Base-by-base conservation (phyloP, 768 basidiomycete species). In the Russula ochroleuca region DNA sequence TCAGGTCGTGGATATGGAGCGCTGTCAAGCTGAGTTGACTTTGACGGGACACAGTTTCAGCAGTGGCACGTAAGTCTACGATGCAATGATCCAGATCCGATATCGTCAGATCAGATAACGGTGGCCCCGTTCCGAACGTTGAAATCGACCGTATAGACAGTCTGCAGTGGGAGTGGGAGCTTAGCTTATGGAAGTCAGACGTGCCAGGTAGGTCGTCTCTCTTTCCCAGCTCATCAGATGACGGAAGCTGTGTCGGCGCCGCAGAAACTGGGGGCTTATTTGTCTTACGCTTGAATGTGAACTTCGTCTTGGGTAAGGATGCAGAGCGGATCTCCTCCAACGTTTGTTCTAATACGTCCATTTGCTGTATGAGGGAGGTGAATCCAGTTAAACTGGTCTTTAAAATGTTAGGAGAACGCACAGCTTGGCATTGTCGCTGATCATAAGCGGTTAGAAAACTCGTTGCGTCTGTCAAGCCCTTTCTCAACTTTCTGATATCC, bases 401-500 rank as follows among this genome's bases (percentile, higher is more conserved):
- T 47, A 23, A 14, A 58, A 19, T 17, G 47, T 9, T 37, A 59
- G 37, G 25, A 49, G 57, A 28, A 77, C 84, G 59, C 68, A 90
- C 90, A 69, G 77, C 74, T 72, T 88, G 87, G 70, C 80, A 87
- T 69, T 85, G 85, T 59, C 85, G 80, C 70, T 88, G 90, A 72
- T 91, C 88, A 70, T 90, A 90, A 43, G 80, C 77, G 5, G 90
- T 86, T 50, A 93, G 75, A 62, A 80, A 83, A 8, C 80, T 80
- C 10, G 82, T 83, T 6, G 86, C 88, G 70, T 85, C 87, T 7
- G 79, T 76, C 19, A 92, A 78, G 25, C 77, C 77, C 69, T 86
- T 92, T 49, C 83, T 78, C 49, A 90, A 72, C 63, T 81, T 83
- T 4, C 85, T 80, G 21, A 87, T 72, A 33, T 61, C 35, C 41